Evolutionary conservation across 208 protist species (phyloP).

Genomic region (Phytomonas serpens): DNA sequence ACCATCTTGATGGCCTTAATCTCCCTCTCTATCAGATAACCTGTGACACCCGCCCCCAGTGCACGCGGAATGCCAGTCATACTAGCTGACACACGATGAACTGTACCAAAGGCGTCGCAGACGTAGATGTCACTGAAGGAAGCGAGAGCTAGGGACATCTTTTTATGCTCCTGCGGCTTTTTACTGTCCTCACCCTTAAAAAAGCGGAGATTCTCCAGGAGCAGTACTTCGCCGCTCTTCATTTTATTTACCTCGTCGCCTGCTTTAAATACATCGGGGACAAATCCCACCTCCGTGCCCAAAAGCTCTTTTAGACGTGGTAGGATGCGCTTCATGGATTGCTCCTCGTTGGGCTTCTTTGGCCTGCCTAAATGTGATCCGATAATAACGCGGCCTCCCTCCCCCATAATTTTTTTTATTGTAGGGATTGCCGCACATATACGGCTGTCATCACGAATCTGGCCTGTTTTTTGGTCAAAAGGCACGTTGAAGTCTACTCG

Average conservation of each 20-base stretch:
- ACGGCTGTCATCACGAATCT: constrained; percentile 94
- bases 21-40: constrained; percentile 99
- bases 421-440: constrained; percentile 96
- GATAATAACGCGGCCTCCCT: constrained; percentile 88
- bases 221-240: constrained; percentile 89
- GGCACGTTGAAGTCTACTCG: constrained; percentile 99
- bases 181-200: constrained; percentile 97
- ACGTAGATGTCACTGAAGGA: constrained; percentile 97
- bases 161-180: constrained; percentile 51
- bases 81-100: constrained; percentile 97
- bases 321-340: constrained; percentile 91
- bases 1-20: constrained; percentile 97
- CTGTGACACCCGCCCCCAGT: constrained; percentile 92
- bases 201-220: constrained; percentile 99
- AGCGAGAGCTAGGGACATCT: constrained; percentile 84
- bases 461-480: constrained; percentile 80
- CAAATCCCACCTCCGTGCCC: constrained; percentile 46
- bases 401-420: constrained; percentile 91
- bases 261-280: constrained; percentile 41
- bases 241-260: constrained; percentile 49
- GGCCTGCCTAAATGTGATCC: constrained; percentile 98
- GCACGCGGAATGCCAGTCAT: constrained; percentile 88
- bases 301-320: constrained; percentile 88
- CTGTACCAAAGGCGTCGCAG: constrained; percentile 99
- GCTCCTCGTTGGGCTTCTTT: constrained; percentile 89